A percentile compares a stretch with the other conserved stretches of the same genome.
phyloP scores from a whole-genome alignment of 148 eudicot species.

The Drosera capensis region DNA sequence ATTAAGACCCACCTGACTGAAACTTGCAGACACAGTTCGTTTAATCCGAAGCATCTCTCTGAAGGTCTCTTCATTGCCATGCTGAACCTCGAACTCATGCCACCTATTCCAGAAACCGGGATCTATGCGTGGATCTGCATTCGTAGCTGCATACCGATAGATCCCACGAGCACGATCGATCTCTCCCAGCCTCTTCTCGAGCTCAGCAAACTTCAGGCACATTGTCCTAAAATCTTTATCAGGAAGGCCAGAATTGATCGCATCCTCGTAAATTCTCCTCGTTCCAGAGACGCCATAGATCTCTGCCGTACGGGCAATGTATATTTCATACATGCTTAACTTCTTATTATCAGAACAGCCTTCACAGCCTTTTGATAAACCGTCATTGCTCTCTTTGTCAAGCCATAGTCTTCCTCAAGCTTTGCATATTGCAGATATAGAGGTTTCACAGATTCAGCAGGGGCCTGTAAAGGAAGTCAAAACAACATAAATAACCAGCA shows the following conservation, averaged over 20 bases:
- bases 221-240: constrained; percentile 78
- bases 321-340: constrained; percentile 88
- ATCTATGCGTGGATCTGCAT: constrained; percentile 78
- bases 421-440: constrained; percentile 82
- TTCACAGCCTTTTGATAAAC: constrained; percentile 85
- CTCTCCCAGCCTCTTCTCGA: constrained; percentile 93
- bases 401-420: constrained; percentile 81
- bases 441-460: constrained; percentile 75
- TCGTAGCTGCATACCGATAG: constrained; percentile 46
- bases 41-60: constrained; percentile 82
- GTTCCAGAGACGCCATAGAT: constrained; percentile 89
- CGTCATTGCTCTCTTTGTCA: constrained; percentile 87
- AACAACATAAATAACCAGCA: constrained; percentile 1
- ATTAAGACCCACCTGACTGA: constrained; percentile 47
- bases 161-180: constrained; percentile 77
- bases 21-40: constrained; percentile 72
- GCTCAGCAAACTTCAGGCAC: constrained; percentile 84
- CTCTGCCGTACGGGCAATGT: constrained; percentile 88
- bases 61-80: constrained; percentile 92
- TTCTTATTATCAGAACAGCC: constrained; percentile 73
- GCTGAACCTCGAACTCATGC: constrained; percentile 89
- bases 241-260: constrained; percentile 81
- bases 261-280: constrained; percentile 85
- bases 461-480: constrained; percentile 38
- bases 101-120: constrained; percentile 74